Conservation (phyloP, 1,284 basidiomycete species). For the Uromyces viciae-fabae region DNA sequence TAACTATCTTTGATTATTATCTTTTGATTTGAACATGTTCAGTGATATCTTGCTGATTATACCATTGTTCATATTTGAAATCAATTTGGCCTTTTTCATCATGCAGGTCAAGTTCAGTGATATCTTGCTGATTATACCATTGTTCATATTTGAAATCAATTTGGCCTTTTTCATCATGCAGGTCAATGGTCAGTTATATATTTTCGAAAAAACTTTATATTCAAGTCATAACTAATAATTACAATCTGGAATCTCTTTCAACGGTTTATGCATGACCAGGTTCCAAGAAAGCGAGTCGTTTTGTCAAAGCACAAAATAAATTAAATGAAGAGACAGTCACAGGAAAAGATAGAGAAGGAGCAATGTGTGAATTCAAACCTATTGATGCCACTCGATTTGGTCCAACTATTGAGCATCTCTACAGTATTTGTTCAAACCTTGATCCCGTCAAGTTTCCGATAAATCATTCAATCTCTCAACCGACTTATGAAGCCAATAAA, state of each 20-base stretch:
- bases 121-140: slow-evolving; percentile 27
- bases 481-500: not conserved
- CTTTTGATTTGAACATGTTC: not conserved
- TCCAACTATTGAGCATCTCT: not conserved
- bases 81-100: slow-evolving; percentile 28
- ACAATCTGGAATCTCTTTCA: not conserved
- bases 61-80: slow-evolving; percentile 34
- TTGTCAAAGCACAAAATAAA: not conserved
- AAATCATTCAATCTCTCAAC: not conserved
- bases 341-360: not conserved
- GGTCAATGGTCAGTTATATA: slow-evolving; percentile 30
- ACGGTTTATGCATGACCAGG: not conserved
- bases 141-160: slow-evolving; percentile 33
- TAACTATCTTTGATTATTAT: not conserved
- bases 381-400: not conserved
- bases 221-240: not conserved
- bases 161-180: slow-evolving; percentile 28
- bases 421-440: slow-evolving; percentile 4
- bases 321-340: not conserved
- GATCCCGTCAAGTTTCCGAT: slow-evolving; percentile 18
- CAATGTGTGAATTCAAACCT: slow-evolving; percentile 2
- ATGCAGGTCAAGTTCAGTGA: slow-evolving; percentile 11
- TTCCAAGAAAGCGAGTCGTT: slow-evolving; percentile 3
- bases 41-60: slow-evolving; percentile 32
- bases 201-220: too few species aligned